Conservation (phyloP, 805 yeast genomes). For the Candida nitratophila region DNA sequence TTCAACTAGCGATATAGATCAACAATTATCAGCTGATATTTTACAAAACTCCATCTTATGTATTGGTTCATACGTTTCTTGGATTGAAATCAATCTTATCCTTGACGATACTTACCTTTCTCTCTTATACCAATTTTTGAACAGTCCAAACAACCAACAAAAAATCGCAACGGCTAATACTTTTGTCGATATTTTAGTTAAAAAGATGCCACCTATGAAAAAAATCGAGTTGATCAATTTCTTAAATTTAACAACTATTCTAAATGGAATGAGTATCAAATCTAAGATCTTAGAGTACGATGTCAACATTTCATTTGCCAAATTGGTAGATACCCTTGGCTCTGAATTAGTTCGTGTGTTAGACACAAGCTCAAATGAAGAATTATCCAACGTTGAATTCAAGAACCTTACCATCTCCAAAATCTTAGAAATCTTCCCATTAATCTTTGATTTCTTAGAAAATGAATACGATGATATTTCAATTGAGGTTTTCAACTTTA, state of each 20-base stretch:
- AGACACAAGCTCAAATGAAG: slow-evolving; percentile 37
- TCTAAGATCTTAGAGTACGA: slow-evolving; percentile 50
- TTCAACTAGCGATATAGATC: slow-evolving; percentile 11
- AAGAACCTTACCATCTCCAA: slow-evolving; percentile 32
- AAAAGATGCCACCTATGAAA: slow-evolving; percentile 50
- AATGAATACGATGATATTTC: slow-evolving; percentile 89
- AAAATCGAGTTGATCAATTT: slow-evolving; percentile 61
- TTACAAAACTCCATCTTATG: slow-evolving; percentile 52
- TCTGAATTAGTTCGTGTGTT: slow-evolving; percentile 65
- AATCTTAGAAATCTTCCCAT: slow-evolving; percentile 62
- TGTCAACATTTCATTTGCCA: slow-evolving; percentile 66
- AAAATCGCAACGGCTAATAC: slow-evolving; percentile 53
- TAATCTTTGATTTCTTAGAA: slow-evolving; percentile 59
- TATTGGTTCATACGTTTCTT: slow-evolving; percentile 81
- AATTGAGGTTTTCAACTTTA: slow-evolving; percentile 72
- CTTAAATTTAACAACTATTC: slow-evolving; percentile 55
- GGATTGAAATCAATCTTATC: slow-evolving; percentile 83
- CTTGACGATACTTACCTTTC: slow-evolving; percentile 53
- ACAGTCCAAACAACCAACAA: slow-evolving; percentile 28
- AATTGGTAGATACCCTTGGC: slow-evolving; percentile 66
- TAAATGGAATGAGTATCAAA: slow-evolving; percentile 32
- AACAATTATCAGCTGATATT: slow-evolving; percentile 32
- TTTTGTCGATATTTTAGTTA: slow-evolving; percentile 45
- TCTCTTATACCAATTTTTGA: slow-evolving; percentile 51
- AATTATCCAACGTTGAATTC: slow-evolving; percentile 31